These are phyloP conservation scores for Secale cereale DNA, from an alignment of 176 grass and related monocot genomes.

Conservation along the genomic window DNA sequence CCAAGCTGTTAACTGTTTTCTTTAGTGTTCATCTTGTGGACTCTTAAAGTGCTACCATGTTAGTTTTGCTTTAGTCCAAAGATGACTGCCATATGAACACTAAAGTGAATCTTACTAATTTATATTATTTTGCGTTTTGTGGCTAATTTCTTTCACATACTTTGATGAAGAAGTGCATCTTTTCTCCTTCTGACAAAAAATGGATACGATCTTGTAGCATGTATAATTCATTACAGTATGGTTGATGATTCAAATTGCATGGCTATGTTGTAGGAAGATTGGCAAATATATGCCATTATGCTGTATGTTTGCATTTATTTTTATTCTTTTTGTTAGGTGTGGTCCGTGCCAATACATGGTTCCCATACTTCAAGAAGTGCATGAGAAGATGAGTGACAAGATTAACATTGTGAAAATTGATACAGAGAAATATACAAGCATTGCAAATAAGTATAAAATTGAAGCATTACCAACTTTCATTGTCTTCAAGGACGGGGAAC, in stretches of 20 bases:
- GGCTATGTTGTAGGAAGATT: neutral
- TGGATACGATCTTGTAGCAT: neutral
- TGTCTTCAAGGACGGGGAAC: slow-evolving; percentile 91
- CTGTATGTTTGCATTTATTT: slow-evolving; percentile 17
- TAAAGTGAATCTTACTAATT: slow-evolving; percentile 9
- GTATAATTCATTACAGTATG: neutral
- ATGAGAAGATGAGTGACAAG: slow-evolving; percentile 78
- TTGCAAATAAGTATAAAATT: slow-evolving; percentile 67
- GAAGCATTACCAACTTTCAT: slow-evolving; percentile 96
- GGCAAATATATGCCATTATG: neutral
- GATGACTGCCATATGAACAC: neutral
- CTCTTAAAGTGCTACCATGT: neutral
- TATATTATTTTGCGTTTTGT: neutral
- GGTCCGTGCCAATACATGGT: slow-evolving; percentile 99
- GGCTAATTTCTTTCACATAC: neutral
- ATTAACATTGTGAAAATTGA: slow-evolving; percentile 98
- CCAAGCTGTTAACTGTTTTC: neutral
- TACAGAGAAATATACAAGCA: slow-evolving; percentile 90
- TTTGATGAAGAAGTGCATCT: slow-evolving; percentile 1
- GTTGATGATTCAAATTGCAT: neutral
- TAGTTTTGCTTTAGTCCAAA: neutral
- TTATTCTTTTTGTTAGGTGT: slow-evolving; percentile 57
- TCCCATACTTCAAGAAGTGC: slow-evolving; percentile 90
- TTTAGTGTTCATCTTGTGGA: slow-evolving; percentile 1
- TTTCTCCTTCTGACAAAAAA: neutral